Percentiles rank a stretch among this genome's conserved stretches.
Conservation (phyloP, 2,329 filamentous ascomycete genomes). For the Rugonectria rugulosa region DNA sequence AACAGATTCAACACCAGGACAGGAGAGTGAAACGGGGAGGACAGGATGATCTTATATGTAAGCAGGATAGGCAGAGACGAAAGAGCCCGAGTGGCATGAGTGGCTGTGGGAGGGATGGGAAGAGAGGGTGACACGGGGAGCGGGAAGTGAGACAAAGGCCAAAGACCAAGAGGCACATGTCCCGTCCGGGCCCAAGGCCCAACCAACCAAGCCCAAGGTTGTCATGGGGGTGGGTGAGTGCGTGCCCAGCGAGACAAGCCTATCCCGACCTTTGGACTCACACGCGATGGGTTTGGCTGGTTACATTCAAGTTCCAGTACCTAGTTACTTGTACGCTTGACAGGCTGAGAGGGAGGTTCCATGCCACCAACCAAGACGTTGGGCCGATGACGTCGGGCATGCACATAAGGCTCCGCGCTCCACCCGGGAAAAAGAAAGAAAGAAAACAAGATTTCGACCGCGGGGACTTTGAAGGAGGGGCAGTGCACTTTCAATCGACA, state of each 20-base stretch:
- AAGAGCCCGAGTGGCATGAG: no score
- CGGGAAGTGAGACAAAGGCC: no score
- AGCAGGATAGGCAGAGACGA: conserved; percentile 7
- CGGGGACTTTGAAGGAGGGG: not conserved
- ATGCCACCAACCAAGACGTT: not conserved
- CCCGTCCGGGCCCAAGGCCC: not conserved
- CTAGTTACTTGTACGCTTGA: no score
- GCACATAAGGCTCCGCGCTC: conserved; percentile 35
- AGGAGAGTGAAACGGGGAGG: conserved; percentile 8
- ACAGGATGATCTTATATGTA: conserved; percentile 37
- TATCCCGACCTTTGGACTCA: not conserved
- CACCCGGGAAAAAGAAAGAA: no score
- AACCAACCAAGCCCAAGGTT: no score
- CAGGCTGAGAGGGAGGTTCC: no score
- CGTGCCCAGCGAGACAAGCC: conserved; percentile 8
- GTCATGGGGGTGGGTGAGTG: not conserved
- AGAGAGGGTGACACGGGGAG: no score
- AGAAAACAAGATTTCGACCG: conserved; percentile 36
- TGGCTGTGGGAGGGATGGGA: no score
- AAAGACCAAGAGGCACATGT: no score
- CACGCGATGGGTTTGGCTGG: no score
- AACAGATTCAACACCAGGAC: conserved; percentile 9
- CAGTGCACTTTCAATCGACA: conserved; percentile 1
- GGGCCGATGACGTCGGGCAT: conserved; percentile 36
- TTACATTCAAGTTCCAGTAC: no score